Evolutionary conservation across 1,284 basidiomycete genomes (phyloP), one percentile per base, ranked within the genome.

Genomic region (Cutaneotrichosporon curvatum): DNA sequence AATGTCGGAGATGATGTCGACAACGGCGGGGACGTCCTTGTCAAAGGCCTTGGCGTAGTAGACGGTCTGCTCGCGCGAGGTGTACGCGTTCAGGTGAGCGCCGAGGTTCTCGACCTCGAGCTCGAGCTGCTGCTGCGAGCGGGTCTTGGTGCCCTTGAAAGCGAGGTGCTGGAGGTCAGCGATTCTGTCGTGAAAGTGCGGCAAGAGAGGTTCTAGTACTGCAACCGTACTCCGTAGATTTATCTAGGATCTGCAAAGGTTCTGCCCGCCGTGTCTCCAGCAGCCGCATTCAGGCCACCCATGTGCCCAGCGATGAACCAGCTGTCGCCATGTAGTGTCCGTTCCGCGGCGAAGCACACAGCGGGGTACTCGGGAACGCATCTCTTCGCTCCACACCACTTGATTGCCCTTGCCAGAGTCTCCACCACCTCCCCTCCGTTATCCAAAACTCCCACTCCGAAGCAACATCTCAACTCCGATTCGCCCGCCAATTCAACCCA

Each of bases 21-120:
- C 91, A 25, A 89, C 83, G 51, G 81, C 80, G 28, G 83, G 81
- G 18, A 97, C 88, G 71, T 98, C 95, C 78, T 94, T 87, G 71
- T 86, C 81, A 82, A 99, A 98, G 68, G 87, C 85, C 80, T 97
- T 97, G 68, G 94, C 94, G 72, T 97, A 97, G 78, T 97, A 99
- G 56, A 97, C 92, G 25, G 95, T 99, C 76, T 98, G 94, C 76
- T 98, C 94, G 58, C 94, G 83, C 36, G 92, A 96, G 16, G 94
- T 99, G 78, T 97, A 98, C 46, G 95, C 94, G 72, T 98, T 97
- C 53, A 99, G 76, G 73, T 97, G 94, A 33, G 94, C 90, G 59
- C 95, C 95, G 53, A 97, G 79, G 76, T 96, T 95, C 76, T 99
- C 94, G 39, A 98, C 94, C 73, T 98, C 92, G 52, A 97, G 80